Evolutionary conservation across 768 basidiomycete genomes (phyloP).

Genomic region (Calocybe gangraenosa): DNA sequence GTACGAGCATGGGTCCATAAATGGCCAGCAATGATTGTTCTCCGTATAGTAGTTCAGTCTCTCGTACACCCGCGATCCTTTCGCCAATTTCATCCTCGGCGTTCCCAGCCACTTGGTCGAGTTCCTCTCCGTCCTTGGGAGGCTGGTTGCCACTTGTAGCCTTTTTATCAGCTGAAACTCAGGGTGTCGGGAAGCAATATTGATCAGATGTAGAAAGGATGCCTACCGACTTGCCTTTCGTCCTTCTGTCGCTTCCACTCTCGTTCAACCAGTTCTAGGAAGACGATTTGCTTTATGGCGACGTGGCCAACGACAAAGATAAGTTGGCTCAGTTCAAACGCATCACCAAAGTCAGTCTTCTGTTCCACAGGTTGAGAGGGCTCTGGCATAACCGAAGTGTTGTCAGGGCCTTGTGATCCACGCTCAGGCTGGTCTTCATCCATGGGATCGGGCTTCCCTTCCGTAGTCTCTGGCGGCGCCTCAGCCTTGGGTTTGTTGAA

Average conservation of each 20-base stretch:
- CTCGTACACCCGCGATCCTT: constrained; percentile 76
- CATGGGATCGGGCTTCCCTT: constrained; percentile 46
- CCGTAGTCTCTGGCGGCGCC: constrained; percentile 18
- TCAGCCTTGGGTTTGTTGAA: constrained; percentile 40
- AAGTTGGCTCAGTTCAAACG: constrained; percentile 89
- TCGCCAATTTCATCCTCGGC: constrained; percentile 99
- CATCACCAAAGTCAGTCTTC: constrained; percentile 64
- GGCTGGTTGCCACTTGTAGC: constrained; percentile 34
- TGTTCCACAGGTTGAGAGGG: constrained; percentile 20
- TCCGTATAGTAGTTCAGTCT: constrained; percentile 85
- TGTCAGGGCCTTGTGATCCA: constrained; percentile 25
- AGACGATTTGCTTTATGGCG: constrained; percentile 96
- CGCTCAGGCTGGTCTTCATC: constrained; percentile 48
- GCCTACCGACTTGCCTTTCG: constrained; percentile 72
- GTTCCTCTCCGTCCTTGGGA: constrained; percentile 73
- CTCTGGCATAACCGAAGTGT: constrained; percentile 17
- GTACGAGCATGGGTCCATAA: constrained; percentile 88
- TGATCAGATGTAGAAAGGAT: background rate
- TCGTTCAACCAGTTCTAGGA: constrained; percentile 90
- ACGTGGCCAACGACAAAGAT: constrained; percentile 95
- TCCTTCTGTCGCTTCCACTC: constrained; percentile 98
- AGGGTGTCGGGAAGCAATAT: constrained; percentile 34
- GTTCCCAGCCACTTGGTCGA: constrained; percentile 96
- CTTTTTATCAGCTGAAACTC: constrained; percentile 37
- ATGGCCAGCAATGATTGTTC: constrained; percentile 73